These are phyloP conservation scores for Penicillium paxilli DNA, from an alignment of 495 filamentous ascomycete genomes.

Conservation along the genomic window DNA sequence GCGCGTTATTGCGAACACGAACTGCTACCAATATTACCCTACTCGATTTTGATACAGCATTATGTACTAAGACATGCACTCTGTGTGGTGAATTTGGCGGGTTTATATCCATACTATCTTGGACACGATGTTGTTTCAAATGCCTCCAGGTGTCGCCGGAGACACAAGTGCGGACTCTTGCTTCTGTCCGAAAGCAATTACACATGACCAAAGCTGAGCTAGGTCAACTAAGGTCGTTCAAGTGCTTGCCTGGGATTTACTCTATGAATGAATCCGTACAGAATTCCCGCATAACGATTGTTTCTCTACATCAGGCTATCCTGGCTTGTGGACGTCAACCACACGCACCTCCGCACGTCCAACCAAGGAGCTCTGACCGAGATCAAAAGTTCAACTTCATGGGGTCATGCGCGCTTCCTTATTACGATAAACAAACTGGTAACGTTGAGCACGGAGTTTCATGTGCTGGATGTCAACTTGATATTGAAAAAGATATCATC, in stretches of 20 bases:
- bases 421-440: slow-evolving; percentile 37
- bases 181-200: slow-evolving; percentile 32
- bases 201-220: slow-evolving; percentile 28
- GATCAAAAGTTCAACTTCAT: slow-evolving; percentile 35
- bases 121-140: slow-evolving; percentile 36
- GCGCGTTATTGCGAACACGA: slow-evolving; percentile 37
- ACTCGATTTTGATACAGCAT: slow-evolving; percentile 30
- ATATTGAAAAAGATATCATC: slow-evolving; percentile 33
- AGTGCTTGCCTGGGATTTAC: slow-evolving; percentile 37
- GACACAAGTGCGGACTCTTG: slow-evolving; percentile 23
- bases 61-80: slow-evolving; percentile 35
- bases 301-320: slow-evolving; percentile 32
- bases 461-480: slow-evolving; percentile 43
- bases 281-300: slow-evolving; percentile 30
- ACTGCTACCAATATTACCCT: slow-evolving; percentile 30
- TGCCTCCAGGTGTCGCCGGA: slow-evolving; percentile 30
- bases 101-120: slow-evolving; percentile 34
- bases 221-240: slow-evolving; percentile 27
- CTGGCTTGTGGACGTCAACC: slow-evolving; percentile 21
- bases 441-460: slow-evolving; percentile 34
- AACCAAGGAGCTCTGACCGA: slow-evolving; percentile 15
- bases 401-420: slow-evolving; percentile 38
- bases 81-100: slow-evolving; percentile 35
- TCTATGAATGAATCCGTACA: slow-evolving; percentile 26
- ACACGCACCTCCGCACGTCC: slow-evolving; percentile 11